Conservation (phyloP, 768 basidiomycete genomes). For the Podaxis pistillaris region DNA sequence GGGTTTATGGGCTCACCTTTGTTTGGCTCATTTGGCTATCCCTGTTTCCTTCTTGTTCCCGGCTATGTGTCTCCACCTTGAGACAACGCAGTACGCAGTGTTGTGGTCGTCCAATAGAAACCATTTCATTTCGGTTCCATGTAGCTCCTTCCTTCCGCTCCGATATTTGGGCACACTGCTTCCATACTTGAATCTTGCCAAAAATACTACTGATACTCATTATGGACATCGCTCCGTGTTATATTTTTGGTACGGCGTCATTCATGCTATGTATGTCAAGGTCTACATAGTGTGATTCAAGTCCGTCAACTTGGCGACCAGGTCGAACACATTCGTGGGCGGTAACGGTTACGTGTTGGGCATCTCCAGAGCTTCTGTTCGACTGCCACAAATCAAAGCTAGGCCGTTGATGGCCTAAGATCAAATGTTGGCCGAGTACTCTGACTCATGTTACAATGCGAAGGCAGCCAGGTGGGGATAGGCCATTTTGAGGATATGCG, state of each 20-base stretch:
- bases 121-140: not conserved
- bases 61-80: not conserved
- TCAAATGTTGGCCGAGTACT: no score
- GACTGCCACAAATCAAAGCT: no score
- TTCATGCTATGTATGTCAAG: not conserved
- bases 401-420: no score
- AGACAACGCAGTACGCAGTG: not conserved
- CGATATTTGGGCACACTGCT: not conserved
- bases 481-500: no score
- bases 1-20: not conserved
- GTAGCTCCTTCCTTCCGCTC: not conserved
- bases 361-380: not conserved
- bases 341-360: not conserved
- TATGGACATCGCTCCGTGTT: not conserved
- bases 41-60: not conserved
- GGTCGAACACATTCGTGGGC: not conserved
- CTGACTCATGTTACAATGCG: no score
- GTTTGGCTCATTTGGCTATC: not conserved
- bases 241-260: slow-evolving; percentile 3
- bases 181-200: not conserved
- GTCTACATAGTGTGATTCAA: not conserved
- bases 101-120: not conserved
- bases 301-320: not conserved
- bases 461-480: no score
- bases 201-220: not conserved